Conservation (phyloP, 805 yeast species). For the Helenozyma baotianmanensis region DNA sequence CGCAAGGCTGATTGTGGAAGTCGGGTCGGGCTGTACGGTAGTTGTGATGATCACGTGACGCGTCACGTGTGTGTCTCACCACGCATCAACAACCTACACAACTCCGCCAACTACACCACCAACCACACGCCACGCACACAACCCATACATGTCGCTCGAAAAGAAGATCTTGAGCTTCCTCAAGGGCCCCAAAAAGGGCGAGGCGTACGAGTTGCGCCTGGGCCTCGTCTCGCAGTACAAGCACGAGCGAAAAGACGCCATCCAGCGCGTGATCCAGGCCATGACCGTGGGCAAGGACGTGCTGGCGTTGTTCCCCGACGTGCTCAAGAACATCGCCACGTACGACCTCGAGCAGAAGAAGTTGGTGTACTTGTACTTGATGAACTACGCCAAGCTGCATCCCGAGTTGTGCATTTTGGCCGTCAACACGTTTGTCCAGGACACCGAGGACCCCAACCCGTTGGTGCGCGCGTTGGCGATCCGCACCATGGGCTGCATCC, state of each 20-base stretch:
- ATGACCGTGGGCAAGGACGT: slow-evolving; percentile 99
- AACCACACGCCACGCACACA: too few species aligned
- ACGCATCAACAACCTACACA: too few species aligned
- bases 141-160: slow-evolving; percentile 33
- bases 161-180: slow-evolving; percentile 40
- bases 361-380: slow-evolving; percentile 85
- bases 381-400: slow-evolving; percentile 95
- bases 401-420: slow-evolving; percentile 96
- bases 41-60: too few species aligned
- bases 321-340: slow-evolving; percentile 92
- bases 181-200: slow-evolving; percentile 53
- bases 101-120: too few species aligned
- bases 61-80: too few species aligned
- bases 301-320: slow-evolving; percentile 90
- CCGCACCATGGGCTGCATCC: slow-evolving; percentile 96
- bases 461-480: slow-evolving; percentile 93
- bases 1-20: too few species aligned
- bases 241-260: slow-evolving; percentile 91
- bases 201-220: slow-evolving; percentile 82
- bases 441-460: slow-evolving; percentile 95
- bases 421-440: slow-evolving; percentile 93
- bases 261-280: slow-evolving; percentile 93
- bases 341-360: slow-evolving; percentile 96
- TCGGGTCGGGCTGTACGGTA: too few species aligned
- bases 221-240: slow-evolving; percentile 95